These are phyloP conservation scores for Colletotrichum sublineola DNA, from an alignment of 2,329 filamentous ascomycete species.

Conservation along the genomic window DNA sequence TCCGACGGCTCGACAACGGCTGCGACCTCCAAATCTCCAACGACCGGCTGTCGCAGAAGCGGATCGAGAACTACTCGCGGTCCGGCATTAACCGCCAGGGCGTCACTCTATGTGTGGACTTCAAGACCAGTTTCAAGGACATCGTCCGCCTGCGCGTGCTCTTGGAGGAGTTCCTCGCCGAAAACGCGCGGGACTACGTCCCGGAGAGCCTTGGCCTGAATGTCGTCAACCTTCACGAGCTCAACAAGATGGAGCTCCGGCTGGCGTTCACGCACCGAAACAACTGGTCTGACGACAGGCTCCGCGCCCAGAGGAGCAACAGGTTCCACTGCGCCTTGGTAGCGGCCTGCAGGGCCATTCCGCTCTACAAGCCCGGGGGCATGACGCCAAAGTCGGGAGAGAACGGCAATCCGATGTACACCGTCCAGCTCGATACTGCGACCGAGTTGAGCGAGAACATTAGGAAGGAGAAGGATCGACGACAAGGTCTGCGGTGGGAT, in stretches of 20 bases:
- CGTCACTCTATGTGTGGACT: constrained; percentile 76
- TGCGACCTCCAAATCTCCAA: constrained; percentile 59
- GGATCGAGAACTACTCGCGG: constrained; percentile 78
- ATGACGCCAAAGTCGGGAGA: constrained; percentile 33
- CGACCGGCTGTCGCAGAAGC: constrained; percentile 76
- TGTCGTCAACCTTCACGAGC: constrained; percentile 64
- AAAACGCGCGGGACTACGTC: constrained; percentile 73
- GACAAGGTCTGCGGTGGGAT: constrained; percentile 39
- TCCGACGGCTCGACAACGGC: constrained; percentile 50
- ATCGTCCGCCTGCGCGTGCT: constrained; percentile 72
- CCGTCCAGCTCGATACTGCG: constrained; percentile 24
- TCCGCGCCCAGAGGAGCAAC: constrained; percentile 77
- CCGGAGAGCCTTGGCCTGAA: constrained; percentile 74
- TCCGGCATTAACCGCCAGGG: constrained; percentile 73
- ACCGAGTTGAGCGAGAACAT: constrained; percentile 35
- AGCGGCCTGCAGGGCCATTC: constrained; percentile 74
- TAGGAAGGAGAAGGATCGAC: constrained; percentile 39
- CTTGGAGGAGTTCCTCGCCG: constrained; percentile 74
- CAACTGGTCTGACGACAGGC: constrained; percentile 80
- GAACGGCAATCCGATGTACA: constrained; percentile 42
- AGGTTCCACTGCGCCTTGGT: constrained; percentile 82
- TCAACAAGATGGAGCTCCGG: constrained; percentile 49
- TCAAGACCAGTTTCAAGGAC: constrained; percentile 77
- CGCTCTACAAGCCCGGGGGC: constrained; percentile 64
- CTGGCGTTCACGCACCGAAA: constrained; percentile 79